Base-by-base conservation (phyloP, 495 filamentous ascomycete genomes). In the Hypomontagnella submonticulosa region DNA sequence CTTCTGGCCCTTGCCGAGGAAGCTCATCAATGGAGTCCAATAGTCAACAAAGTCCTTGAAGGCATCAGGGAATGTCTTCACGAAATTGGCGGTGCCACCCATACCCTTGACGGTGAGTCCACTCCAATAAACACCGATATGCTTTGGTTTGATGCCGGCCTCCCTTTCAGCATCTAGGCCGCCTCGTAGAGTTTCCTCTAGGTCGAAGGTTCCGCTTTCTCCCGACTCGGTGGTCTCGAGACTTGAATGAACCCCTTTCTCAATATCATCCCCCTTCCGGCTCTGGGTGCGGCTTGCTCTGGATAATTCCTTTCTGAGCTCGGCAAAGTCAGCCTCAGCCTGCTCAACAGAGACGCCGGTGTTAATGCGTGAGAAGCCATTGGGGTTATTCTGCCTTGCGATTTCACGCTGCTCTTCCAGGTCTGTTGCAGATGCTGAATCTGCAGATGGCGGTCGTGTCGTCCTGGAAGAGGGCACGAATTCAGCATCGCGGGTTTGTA, bases 11-110 rank as follows among this genome's bases (percentile, higher is more conserved):
- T 83, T 72, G 0, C 87, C 87, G 0, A 91, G 73, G n/a, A 89
- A 52, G 11, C 77, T 75, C 78, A 80, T 83, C 49, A 83, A 58
- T 2, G 87, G 89, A 2, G 83, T 86, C 54, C 86, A 81, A 48
- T 89, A 75, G 68, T 92, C 89, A 77, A 93, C 86, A 66, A 95
- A 95, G 51, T 87, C 84, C 49, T 89, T 76, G 36, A 96, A 89
- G 5, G 90, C 89, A 71, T 92, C 88, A 0, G 92, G 92, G 70
- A 95, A 96, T 1, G 91, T 95, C 56, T 89, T 87, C 52, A 94
- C 90, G 54, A 84, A 90, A 70, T 90, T 92, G 69, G 88, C 89
- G 30, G 84, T 81, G 10, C 91, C 91, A 10, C 90, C 90, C 50
- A 90, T 85, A 15, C 92, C 92, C 70, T 86, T 87, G 30, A 95